These are phyloP conservation scores for Ogataea saltuana DNA, from an alignment of 805 yeast species.

Conservation along the genomic window DNA sequence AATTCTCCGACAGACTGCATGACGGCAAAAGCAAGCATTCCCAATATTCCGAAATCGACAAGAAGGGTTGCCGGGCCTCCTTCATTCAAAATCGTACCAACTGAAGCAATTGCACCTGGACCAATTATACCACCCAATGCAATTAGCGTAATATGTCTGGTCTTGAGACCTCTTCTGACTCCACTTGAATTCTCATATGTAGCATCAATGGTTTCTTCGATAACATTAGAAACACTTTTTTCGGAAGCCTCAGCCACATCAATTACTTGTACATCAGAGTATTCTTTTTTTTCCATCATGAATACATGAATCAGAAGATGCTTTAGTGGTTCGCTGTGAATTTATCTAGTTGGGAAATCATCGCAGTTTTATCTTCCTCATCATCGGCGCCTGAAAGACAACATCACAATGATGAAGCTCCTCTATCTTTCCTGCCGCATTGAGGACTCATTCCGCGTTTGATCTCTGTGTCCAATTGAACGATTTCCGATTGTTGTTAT, in stretches of 20 bases:
- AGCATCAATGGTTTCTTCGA: no score
- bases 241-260: neutral
- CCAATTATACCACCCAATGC: slow-evolving; percentile 59
- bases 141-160: slow-evolving; percentile 51
- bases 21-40: slow-evolving; percentile 49
- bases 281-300: slow-evolving; percentile 1
- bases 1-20: slow-evolving; percentile 56
- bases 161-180: slow-evolving; percentile 45
- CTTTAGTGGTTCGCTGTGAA: no score
- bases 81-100: slow-evolving; percentile 44
- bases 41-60: slow-evolving; percentile 49
- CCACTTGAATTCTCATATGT: slow-evolving; percentile 3
- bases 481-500: no score
- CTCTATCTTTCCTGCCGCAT: no score
- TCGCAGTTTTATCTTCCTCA: no score
- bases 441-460: no score
- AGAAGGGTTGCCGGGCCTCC: slow-evolving; percentile 52
- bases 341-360: no score
- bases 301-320: no score
- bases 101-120: slow-evolving; percentile 53
- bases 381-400: no score
- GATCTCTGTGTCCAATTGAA: no score
- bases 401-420: no score
- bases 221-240: neutral
- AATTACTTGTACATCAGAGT: neutral